Percentiles rank a stretch among this genome's conserved stretches.
Conservation (phyloP, 441 rosid species). For the Manihot esculenta region DNA sequence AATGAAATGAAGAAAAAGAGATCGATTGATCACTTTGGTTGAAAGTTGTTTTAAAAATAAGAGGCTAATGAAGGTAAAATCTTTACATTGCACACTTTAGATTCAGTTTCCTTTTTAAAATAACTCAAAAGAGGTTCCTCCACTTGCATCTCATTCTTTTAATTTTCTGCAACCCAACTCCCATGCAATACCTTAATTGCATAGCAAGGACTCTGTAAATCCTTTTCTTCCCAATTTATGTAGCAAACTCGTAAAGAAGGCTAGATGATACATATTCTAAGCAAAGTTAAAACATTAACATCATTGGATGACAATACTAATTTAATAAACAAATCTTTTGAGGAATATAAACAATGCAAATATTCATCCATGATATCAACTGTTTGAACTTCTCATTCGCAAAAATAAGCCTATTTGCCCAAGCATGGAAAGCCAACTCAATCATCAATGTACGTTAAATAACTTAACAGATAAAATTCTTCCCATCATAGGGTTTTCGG, state of each 20-base stretch:
- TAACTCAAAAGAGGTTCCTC: too few relatives aligned
- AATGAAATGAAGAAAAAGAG: too few relatives aligned
- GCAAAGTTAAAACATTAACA: background rate
- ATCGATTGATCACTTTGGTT: too few relatives aligned
- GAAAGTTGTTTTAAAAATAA: too few relatives aligned
- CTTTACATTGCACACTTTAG: too few relatives aligned
- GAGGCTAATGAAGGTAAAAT: too few relatives aligned
- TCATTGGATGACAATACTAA: background rate
- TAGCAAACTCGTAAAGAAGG: too few relatives aligned
- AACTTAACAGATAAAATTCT: background rate
- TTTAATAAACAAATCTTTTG: background rate
- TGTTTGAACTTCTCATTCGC: background rate
- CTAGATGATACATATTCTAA: background rate
- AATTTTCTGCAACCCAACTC: too few relatives aligned
- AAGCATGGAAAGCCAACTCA: background rate
- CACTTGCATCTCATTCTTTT: too few relatives aligned
- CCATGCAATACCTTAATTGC: background rate
- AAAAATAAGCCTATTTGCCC: background rate
- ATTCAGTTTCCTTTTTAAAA: too few relatives aligned
- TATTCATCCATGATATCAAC: background rate
- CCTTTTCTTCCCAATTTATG: too few relatives aligned
- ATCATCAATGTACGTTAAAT: too few relatives aligned
- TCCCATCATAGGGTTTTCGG: slow-evolving; percentile 3
- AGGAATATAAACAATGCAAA: background rate
- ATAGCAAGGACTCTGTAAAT: background rate